Evolutionary conservation across 176 grass and related monocot genomes (phyloP).

Genomic region (Carex parvula): DNA sequence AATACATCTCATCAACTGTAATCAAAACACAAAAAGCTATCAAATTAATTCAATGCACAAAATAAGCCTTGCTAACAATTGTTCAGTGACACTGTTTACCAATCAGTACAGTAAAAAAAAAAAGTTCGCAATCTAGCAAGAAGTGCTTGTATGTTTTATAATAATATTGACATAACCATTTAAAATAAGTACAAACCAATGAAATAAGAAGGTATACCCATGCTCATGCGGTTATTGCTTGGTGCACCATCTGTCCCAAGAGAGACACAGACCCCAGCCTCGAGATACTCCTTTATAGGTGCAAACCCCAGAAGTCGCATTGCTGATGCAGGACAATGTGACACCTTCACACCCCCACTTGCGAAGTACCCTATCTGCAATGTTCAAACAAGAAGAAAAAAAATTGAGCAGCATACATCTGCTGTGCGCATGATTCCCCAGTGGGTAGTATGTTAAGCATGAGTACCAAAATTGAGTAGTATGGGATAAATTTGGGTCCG

Average conservation of each 20-base stretch:
- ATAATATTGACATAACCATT: not conserved
- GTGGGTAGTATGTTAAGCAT: too few species aligned
- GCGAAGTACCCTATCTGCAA: slow-evolving; percentile 72
- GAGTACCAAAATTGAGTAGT: too few species aligned
- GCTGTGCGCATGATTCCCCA: too few species aligned
- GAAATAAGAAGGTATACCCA: slow-evolving; percentile 44
- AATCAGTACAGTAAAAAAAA: not conserved
- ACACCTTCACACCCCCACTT: slow-evolving; percentile 81
- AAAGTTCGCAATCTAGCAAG: not conserved
- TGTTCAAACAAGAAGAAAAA: not conserved
- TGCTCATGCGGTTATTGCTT: slow-evolving; percentile 97
- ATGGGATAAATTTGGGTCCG: too few species aligned
- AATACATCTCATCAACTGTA: slow-evolving; percentile 96
- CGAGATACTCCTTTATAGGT: slow-evolving; percentile 86
- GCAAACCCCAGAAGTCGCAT: slow-evolving; percentile 93
- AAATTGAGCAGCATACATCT: too few species aligned
- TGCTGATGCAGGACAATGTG: slow-evolving; percentile 88
- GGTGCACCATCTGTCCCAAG: slow-evolving; percentile 93
- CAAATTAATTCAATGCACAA: slow-evolving; percentile 1
- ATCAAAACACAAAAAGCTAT: slow-evolving; percentile 8
- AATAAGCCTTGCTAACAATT: not conserved
- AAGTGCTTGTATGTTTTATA: not conserved
- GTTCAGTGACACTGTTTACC: not conserved
- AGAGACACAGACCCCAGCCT: slow-evolving; percentile 84
- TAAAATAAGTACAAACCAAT: not conserved